Evolutionary conservation across 2,329 filamentous ascomycete genomes (phyloP).

Genomic region (Xylariaceae sp.): DNA sequence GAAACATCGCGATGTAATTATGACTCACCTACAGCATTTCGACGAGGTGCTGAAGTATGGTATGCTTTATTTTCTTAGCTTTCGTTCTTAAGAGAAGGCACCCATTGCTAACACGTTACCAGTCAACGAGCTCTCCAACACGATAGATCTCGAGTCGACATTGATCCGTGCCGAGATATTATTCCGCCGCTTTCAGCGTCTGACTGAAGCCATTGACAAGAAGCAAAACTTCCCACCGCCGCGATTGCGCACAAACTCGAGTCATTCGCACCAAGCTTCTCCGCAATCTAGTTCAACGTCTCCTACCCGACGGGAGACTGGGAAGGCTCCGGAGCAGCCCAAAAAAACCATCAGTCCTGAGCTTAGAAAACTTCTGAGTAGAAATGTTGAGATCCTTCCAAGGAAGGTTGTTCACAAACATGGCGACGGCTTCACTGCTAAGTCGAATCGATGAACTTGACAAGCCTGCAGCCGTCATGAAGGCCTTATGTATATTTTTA

Average conservation of each 20-base stretch:
- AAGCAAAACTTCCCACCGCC: constrained; percentile 81
- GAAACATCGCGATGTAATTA: constrained; percentile 95
- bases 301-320: constrained; percentile 33
- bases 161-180: constrained; percentile 87
- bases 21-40: constrained; percentile 91
- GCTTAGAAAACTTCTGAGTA: constrained; percentile 58
- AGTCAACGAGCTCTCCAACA: constrained; percentile 95
- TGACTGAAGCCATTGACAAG: constrained; percentile 90
- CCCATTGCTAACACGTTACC: constrained; percentile 19
- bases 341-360: constrained; percentile 62
- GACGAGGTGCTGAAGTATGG: constrained; percentile 97
- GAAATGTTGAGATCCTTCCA: constrained; percentile 41
- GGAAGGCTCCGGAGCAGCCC: constrained; percentile 46
- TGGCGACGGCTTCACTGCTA: constrained; percentile 33
- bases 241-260: constrained; percentile 35
- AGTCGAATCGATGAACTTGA: constrained; percentile 7
- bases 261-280: constrained; percentile 21
- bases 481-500: constrained; percentile 14
- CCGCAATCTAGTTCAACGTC: constrained; percentile 27
- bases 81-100: constrained; percentile 14
- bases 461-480: not conserved
- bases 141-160: constrained; percentile 87
- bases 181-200: constrained; percentile 85
- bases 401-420: constrained; percentile 37
- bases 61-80: constrained; percentile 53